Conservation (phyloP, 805 yeast species). For the Schizosaccharomyces osmophilus region DNA sequence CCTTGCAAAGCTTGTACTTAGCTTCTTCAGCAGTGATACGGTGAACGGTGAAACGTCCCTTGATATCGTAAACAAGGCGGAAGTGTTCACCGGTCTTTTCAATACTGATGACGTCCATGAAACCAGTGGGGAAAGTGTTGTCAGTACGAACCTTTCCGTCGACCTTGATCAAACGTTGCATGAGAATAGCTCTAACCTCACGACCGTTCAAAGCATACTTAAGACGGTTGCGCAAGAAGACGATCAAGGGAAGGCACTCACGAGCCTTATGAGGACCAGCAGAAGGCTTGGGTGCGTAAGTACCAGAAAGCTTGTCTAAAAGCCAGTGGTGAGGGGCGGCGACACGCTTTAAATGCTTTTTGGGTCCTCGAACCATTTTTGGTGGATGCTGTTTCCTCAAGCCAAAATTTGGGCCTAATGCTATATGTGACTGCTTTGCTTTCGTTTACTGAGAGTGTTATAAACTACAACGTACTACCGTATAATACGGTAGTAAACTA, state of each 20-base stretch:
- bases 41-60: conserved; percentile 99
- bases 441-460: too few relatives aligned
- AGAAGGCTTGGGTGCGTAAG: conserved; percentile 98
- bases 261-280: conserved; percentile 98
- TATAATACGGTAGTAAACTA: neutral
- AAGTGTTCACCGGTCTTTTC: conserved; percentile 98
- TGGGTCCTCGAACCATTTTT: conserved; percentile 28
- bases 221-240: conserved; percentile 93
- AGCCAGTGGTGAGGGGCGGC: conserved; percentile 99
- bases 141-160: conserved; percentile 99
- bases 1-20: conserved; percentile 92
- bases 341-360: conserved; percentile 97
- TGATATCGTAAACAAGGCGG: conserved; percentile 94
- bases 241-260: conserved; percentile 91
- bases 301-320: conserved; percentile 98
- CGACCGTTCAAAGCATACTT: conserved; percentile 98
- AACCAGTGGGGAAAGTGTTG: conserved; percentile 96
- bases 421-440: neutral
- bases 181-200: conserved; percentile 92
- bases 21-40: conserved; percentile 98
- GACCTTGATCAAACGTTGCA: conserved; percentile 95
- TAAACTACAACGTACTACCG: neutral
- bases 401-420: neutral
- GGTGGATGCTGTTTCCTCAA: neutral
- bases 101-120: conserved; percentile 93